Base-by-base conservation (phyloP, 148 eudicot species). In the Persicaria tinctoria region DNA sequence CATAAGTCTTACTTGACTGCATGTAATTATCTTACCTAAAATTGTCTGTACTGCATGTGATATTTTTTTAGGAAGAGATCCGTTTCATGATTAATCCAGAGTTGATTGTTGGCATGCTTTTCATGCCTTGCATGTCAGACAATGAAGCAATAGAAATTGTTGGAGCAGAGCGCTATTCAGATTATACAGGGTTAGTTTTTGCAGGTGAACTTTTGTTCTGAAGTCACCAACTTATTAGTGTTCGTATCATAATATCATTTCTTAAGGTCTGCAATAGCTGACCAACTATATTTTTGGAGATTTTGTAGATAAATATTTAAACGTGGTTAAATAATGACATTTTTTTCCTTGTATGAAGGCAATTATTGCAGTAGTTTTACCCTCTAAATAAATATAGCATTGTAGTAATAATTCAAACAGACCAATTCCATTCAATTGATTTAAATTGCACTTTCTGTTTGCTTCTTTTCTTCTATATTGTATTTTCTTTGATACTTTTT, bases 31-130 rank as follows among this genome's bases (percentile, higher is more conserved):
- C 2, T 23, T 44, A 8, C 27, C 44, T 62, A 9, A 9, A 60
- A 23, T 62, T 62, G 32, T 68, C 18, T 44, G 17, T 69, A 4
- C 14, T 16, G 41, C 27, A 45, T 38, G 1, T 45, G 51, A 5
- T 53, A 9, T 2, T 69, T 76, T 54, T 81, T 79, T 77, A 92
- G 96, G 99, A 95, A 83, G 99, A 95, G 79, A 95, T 95, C 20
- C 93, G 99, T 79, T 95, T 95, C 85, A 87, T 95, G 99, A 89
- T 92, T 85, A 95, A 89, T 81, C 97, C 99, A 49, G 99, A 95
- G 81, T 74, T 95, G 81, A 95, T 95, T 78, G 84, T 83, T 68
- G 93, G 97, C 80, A 95, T 90, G 92, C 96, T 95, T 82, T 95
- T 95, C 83, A 80, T 92, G 87, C 88, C 99, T 76, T 80, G 87